A percentile compares a stretch with the other conserved stretches of the same genome.
These are phyloP conservation scores for Gliomastix tumulicola DNA, from an alignment of 2,329 filamentous ascomycete genomes.

Conservation along the genomic window DNA sequence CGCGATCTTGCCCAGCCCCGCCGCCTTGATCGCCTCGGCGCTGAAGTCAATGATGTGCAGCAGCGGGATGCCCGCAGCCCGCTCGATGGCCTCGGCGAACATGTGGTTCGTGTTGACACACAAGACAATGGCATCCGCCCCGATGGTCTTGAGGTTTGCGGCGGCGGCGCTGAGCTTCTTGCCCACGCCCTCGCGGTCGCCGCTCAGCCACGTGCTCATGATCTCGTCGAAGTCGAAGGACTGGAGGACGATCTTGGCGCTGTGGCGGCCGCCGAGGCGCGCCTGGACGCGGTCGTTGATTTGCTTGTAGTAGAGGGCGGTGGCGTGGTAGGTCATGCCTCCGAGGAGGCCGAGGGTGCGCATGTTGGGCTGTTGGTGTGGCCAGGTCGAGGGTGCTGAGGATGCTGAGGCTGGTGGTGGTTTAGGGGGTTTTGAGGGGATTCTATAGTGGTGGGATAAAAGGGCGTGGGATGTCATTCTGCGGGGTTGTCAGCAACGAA, in stretches of 20 bases:
- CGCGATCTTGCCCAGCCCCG: slow-evolving; percentile 8
- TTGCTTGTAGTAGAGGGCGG: slow-evolving; percentile 14
- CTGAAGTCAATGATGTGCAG: slow-evolving; percentile 16
- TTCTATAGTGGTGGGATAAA: too few relatives aligned
- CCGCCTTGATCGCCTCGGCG: slow-evolving; percentile 6
- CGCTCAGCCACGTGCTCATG: slow-evolving; percentile 8
- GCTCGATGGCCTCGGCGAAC: slow-evolving; percentile 7
- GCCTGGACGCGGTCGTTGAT: slow-evolving; percentile 14
- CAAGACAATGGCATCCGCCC: slow-evolving; percentile 13
- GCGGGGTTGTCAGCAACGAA: too few relatives aligned
- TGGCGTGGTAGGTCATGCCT: slow-evolving; percentile 18
- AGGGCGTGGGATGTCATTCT: too few relatives aligned
- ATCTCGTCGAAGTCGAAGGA: slow-evolving; percentile 17
- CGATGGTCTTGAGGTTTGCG: slow-evolving; percentile 6
- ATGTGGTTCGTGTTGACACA: slow-evolving; percentile 18
- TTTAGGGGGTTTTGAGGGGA: too few relatives aligned
- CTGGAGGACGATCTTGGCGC: slow-evolving; percentile 10
- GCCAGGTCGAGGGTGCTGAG: too few relatives aligned
- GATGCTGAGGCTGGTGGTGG: too few relatives aligned
- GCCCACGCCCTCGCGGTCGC: slow-evolving; percentile 9
- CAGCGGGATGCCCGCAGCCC: slow-evolving; percentile 7
- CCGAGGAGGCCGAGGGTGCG: slow-evolving; percentile 15
- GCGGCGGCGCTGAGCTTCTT: slow-evolving; percentile 9
- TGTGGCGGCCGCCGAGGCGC: slow-evolving; percentile 12
- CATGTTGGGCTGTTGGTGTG: too few relatives aligned